phyloP scores from a whole-genome alignment of 2,329 filamentous ascomycete species.

The Colletotrichum ledebouriae region DNA sequence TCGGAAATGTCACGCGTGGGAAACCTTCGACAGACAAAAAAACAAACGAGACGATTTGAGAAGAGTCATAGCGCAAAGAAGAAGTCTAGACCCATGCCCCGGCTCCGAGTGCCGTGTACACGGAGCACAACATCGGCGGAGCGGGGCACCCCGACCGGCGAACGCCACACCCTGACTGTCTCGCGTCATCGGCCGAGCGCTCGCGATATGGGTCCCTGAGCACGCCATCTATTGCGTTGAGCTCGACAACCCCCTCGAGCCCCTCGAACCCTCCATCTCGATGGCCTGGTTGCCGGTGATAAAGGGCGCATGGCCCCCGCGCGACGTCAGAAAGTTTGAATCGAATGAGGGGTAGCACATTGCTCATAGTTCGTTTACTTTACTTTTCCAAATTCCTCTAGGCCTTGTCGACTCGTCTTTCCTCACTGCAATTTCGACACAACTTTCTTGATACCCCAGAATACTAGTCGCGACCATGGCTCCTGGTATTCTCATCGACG shows the following conservation, averaged over 20 bases:
- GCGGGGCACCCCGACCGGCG: conserved; percentile 28
- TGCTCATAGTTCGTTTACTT: not conserved
- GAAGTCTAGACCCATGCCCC: conserved; percentile 10
- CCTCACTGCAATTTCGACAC: not conserved
- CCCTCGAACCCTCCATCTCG: conserved; percentile 12
- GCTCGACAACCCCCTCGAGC: conserved; percentile 33
- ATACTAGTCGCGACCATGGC: conserved; percentile 39
- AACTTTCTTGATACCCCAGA: conserved; percentile 6
- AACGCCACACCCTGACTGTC: conserved; percentile 24
- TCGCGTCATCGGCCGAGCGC: conserved; percentile 41
- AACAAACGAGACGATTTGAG: not conserved
- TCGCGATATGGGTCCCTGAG: conserved; percentile 42
- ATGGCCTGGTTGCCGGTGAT: conserved; percentile 12
- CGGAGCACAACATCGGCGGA: conserved; percentile 32
- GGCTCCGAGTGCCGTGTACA: conserved; percentile 20
- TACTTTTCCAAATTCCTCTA: conserved; percentile 12
- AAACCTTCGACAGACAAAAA: not conserved
- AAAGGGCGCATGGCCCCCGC: conserved; percentile 24
- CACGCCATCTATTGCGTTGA: conserved; percentile 40
- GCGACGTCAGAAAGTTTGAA: conserved; percentile 13
- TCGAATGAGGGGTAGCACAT: conserved; percentile 26
- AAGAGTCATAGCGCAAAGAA: not conserved
- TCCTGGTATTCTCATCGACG: conserved; percentile 43
- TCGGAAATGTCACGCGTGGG: conserved; percentile 3
- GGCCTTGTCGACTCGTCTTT: not conserved